These are phyloP conservation scores for Martiniozyma abietophila DNA, from an alignment of 805 yeast genomes.

Conservation along the genomic window DNA sequence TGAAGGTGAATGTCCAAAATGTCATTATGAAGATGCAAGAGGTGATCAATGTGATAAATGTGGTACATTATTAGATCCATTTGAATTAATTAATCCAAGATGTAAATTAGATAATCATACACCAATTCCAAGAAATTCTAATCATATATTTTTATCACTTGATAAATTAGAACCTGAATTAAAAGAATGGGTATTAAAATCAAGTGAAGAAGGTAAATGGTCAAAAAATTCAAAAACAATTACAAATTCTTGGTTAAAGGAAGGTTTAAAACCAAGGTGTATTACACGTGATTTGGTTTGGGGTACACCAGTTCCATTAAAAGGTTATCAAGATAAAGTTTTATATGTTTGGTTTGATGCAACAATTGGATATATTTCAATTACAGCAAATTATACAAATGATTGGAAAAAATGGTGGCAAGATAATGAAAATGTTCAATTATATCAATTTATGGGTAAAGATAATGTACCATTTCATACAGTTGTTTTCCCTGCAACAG, in stretches of 20 bases:
- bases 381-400: slow-evolving; percentile 83
- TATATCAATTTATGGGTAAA: slow-evolving; percentile 98
- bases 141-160: slow-evolving; percentile 75
- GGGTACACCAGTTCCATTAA: slow-evolving; percentile 98
- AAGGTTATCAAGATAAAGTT: slow-evolving; percentile 79
- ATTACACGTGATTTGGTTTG: slow-evolving; percentile 94
- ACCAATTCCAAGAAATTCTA: slow-evolving; percentile 74
- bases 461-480: slow-evolving; percentile 99
- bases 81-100: slow-evolving; percentile 88
- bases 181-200: slow-evolving; percentile 59
- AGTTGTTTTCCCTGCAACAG: slow-evolving; percentile 92
- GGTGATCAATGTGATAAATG: slow-evolving; percentile 99
- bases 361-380: slow-evolving; percentile 90
- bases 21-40: slow-evolving; percentile 93
- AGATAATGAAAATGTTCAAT: slow-evolving; percentile 76
- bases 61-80: slow-evolving; percentile 82
- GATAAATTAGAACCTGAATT: slow-evolving; percentile 77
- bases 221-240: slow-evolving; percentile 83
- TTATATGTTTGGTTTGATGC: slow-evolving; percentile 99
- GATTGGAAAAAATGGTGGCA: slow-evolving; percentile 49
- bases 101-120: slow-evolving; percentile 84
- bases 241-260: slow-evolving; percentile 88
- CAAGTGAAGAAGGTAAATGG: slow-evolving; percentile 76
- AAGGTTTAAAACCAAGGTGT: slow-evolving; percentile 88
- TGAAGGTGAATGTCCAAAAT: slow-evolving; percentile 95